phyloP scores from a whole-genome alignment of 768 basidiomycete genomes.

The Pisolithus orientalis region DNA sequence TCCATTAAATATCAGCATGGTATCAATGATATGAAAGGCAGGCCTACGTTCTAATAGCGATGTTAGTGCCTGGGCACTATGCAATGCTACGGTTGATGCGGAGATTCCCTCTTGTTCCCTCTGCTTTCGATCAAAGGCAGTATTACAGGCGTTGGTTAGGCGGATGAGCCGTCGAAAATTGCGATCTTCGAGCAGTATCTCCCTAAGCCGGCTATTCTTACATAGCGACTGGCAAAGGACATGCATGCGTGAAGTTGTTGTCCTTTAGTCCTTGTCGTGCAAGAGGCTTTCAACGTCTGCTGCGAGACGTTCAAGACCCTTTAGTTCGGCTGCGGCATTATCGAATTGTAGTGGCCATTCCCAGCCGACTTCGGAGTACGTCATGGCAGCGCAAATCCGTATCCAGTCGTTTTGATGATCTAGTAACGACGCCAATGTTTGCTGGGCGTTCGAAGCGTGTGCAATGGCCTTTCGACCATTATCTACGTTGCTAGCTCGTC shows the following conservation, averaged over 20 bases:
- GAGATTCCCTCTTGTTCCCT: constrained; percentile 9
- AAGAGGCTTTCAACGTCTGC: constrained; percentile 14
- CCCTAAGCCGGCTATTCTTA: constrained; percentile 10
- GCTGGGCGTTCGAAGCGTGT: not conserved
- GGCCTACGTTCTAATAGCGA: constrained; percentile 19
- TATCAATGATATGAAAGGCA: not conserved
- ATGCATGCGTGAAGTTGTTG: constrained; percentile 19
- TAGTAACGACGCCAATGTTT: constrained; percentile 11
- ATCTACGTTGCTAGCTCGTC: constrained; percentile 7
- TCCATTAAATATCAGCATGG: not conserved
- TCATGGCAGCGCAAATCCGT: constrained; percentile 19
- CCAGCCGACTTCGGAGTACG: constrained; percentile 22
- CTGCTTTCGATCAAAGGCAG: not conserved
- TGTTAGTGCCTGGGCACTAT: constrained; percentile 21
- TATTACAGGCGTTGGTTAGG: constrained; percentile 9
- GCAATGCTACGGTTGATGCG: constrained; percentile 13
- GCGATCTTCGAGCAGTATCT: constrained; percentile 8
- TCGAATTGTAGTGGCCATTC: constrained; percentile 8
- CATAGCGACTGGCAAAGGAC: constrained; percentile 24
- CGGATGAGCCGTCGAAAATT: constrained; percentile 15
- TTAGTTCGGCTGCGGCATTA: not conserved
- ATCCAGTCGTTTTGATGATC: constrained; percentile 10
- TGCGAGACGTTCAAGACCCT: not conserved
- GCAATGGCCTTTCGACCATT: constrained; percentile 8
- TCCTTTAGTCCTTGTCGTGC: constrained; percentile 1